Conservation (phyloP, 768 basidiomycete species). For the Fomitopsis pulvina region DNA sequence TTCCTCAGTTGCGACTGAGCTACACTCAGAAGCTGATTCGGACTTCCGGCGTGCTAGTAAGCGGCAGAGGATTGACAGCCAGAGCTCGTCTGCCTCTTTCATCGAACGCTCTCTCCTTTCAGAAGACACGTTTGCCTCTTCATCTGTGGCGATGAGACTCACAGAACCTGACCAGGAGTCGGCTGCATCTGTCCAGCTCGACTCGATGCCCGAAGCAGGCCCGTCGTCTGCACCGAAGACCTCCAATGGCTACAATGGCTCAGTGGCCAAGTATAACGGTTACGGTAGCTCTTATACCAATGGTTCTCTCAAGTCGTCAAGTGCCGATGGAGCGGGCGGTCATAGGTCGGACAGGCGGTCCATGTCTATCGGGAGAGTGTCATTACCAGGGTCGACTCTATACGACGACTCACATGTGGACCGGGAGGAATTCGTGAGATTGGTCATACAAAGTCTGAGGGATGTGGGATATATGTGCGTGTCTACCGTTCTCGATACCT, state of each 20-base stretch:
- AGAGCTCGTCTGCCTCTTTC: constrained; percentile 7
- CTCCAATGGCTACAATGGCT: constrained; percentile 21
- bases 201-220: constrained; percentile 16
- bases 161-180: constrained; percentile 19
- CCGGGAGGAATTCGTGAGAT: constrained; percentile 85
- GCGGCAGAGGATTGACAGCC: constrained; percentile 22
- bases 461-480: constrained; percentile 70
- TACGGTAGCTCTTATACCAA: constrained; percentile 13
- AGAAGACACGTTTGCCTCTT: constrained; percentile 10
- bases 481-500: neutral
- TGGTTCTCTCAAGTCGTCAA: constrained; percentile 10
- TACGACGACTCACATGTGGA: constrained; percentile 77
- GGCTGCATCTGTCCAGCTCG: constrained; percentile 17
- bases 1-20: constrained; percentile 6
- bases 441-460: constrained; percentile 83
- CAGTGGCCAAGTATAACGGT: constrained; percentile 17
- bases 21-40: constrained; percentile 12
- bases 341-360: constrained; percentile 9
- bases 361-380: constrained; percentile 46
- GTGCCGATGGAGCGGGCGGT: constrained; percentile 9
- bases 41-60: constrained; percentile 19
- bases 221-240: constrained; percentile 14
- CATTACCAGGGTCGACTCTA: constrained; percentile 64
- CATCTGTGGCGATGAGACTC: constrained; percentile 16
- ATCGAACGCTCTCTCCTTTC: constrained; percentile 19